Base-by-base conservation (phyloP, 371 early-diverging fungal genomes). In the Batkoa obscura region DNA sequence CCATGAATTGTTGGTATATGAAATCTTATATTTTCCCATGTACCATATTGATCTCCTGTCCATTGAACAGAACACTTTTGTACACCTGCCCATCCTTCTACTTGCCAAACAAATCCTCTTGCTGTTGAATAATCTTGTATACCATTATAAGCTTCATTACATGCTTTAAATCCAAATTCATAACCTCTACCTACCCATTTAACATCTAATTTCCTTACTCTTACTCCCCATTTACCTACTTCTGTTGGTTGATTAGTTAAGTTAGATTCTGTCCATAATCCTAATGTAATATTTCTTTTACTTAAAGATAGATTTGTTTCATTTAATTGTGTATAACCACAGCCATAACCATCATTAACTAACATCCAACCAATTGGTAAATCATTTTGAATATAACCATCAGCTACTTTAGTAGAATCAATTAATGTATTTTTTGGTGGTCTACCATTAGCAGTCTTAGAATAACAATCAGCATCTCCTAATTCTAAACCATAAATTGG, bases 261-360 rank as follows among this genome's bases (percentile, higher is more conserved):
- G 32, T 48, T 48, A 23, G 32, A 48, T 48, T 48, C 48, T 8
- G 48, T 48, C 48, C 48, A 48, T 31, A 48, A 32, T 32, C 32
- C 48, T 31, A 48, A 48, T 6, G 31, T 48, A 5, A 4, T 13
- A 23, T 31, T 48, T 9, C 48, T 8, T 31, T 48, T 3, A 32
- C 9, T 33, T 31, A 48, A 48, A 4, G 48, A 23, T 48, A 32
- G 9, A 23, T 32, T 48, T 32, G 32, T 48, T 32, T 48, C 32
- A 31, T 33, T 33, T 5, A 48, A 32, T 31, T 32, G 32, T 4
- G 6, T 32, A 33, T 32, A 48, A 8, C 32, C 48, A 48, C 32
- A 48, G 23, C 32, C 32, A 32, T 48, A 48, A 48, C 48, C 32
- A 48, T 48, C 48, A 48, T 48, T 48, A 13, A 48, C 48, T 48